Evolutionary conservation across 2,329 filamentous ascomycete species (phyloP).

Genomic region (Calonectria pseudoturangicola): DNA sequence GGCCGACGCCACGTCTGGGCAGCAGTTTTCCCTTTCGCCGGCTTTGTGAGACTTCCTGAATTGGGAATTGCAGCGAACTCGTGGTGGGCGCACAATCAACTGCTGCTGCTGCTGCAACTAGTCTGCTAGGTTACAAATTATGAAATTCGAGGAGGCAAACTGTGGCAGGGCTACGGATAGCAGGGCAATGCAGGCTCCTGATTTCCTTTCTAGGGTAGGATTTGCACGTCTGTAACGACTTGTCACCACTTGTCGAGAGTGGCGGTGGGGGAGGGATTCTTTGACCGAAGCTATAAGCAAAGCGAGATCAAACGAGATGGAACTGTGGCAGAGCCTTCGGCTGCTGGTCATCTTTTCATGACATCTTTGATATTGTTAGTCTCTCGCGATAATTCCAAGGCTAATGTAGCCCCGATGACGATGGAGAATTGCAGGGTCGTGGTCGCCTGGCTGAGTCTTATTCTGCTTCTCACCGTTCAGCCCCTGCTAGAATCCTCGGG

Average conservation of each 20-base stretch:
- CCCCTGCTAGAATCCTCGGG: constrained; percentile 19
- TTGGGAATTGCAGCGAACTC: constrained; percentile 53
- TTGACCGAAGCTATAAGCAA: neutral
- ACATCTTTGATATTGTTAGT: neutral
- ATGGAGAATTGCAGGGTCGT: constrained; percentile 13
- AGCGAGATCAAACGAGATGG: constrained; percentile 17
- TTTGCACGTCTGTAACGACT: constrained; percentile 23
- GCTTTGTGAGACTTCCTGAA: constrained; percentile 45
- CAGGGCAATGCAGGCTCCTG: constrained; percentile 3
- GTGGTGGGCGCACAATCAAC: too few relatives aligned
- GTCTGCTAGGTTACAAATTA: constrained; percentile 43
- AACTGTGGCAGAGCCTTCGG: neutral
- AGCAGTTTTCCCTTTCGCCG: constrained; percentile 15
- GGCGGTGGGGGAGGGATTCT: constrained; percentile 24
- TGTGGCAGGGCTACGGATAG: constrained; percentile 18
- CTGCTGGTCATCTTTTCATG: constrained; percentile 11
- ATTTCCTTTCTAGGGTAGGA: constrained; percentile 28
- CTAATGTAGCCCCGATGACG: constrained; percentile 24
- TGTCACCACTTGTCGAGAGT: constrained; percentile 19
- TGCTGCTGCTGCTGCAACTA: constrained; percentile 31
- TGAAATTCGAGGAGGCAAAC: neutral
- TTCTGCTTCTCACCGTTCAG: neutral
- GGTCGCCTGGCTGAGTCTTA: constrained; percentile 24
- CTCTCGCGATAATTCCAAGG: neutral
- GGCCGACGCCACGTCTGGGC: constrained; percentile 43